Conservation (phyloP, 2,329 filamentous ascomycete genomes). For the Aspergillus glaucus region DNA sequence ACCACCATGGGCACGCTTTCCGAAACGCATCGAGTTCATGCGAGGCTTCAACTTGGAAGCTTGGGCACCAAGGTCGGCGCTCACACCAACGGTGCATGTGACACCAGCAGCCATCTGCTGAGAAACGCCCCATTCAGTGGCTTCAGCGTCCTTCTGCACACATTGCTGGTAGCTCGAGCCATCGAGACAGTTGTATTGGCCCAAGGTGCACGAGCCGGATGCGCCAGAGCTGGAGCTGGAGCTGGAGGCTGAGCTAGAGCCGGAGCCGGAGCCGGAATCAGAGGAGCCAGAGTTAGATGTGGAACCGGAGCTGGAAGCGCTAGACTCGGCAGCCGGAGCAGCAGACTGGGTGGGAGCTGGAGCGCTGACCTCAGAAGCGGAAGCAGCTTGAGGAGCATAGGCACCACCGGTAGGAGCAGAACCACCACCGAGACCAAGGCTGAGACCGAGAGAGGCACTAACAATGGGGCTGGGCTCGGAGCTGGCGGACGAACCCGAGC, state of each 20-base stretch:
- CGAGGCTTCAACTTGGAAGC: slow-evolving; percentile 18
- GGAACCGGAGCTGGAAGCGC: slow-evolving; percentile 14
- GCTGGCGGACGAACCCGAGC: slow-evolving; percentile 23
- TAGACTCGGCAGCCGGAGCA: slow-evolving; percentile 1
- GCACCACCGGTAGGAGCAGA: slow-evolving; percentile 13
- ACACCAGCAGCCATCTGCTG: slow-evolving; percentile 51
- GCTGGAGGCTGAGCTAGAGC: slow-evolving; percentile 17
- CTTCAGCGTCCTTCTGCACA: slow-evolving; percentile 29
- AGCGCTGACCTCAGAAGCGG: slow-evolving; percentile 2
- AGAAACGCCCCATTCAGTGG: slow-evolving; percentile 48
- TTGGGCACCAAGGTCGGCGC: slow-evolving; percentile 18
- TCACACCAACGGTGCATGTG: slow-evolving; percentile 41
- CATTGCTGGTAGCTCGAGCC: slow-evolving; percentile 57
- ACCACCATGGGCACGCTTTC: slow-evolving; percentile 16
- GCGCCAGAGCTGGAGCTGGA: slow-evolving; percentile 40
- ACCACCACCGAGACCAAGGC: slow-evolving; percentile 9
- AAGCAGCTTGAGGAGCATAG: slow-evolving; percentile 12
- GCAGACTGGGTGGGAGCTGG: not conserved
- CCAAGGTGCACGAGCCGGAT: slow-evolving; percentile 36
- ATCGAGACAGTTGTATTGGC: slow-evolving; percentile 53
- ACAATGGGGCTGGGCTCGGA: not conserved
- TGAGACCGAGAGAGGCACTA: slow-evolving; percentile 1
- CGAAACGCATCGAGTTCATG: slow-evolving; percentile 23
- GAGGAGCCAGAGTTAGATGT: slow-evolving; percentile 20
- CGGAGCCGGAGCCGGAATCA: slow-evolving; percentile 20